Percentiles rank a stretch among this genome's conserved stretches.
phyloP scores from a whole-genome alignment of 371 early-diverging fungal species.

The Synchytrium microbalum region DNA sequence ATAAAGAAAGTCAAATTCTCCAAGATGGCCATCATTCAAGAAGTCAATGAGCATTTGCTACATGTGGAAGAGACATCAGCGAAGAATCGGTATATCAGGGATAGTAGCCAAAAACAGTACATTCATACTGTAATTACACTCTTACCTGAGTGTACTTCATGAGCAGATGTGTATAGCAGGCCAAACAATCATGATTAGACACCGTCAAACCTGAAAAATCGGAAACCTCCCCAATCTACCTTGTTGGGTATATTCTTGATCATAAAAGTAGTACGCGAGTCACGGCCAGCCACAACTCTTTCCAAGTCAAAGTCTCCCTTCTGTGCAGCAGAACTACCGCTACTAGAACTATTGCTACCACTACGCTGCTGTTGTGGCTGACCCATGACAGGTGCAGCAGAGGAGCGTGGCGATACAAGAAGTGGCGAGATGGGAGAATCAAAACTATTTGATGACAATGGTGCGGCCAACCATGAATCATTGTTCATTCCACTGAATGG shows the following conservation, averaged over 20 bases:
- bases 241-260: constrained; percentile 90
- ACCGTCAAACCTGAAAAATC: no score
- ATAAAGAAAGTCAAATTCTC: constrained; percentile 75
- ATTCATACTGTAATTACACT: no score
- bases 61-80: constrained; percentile 6
- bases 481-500: no score
- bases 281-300: constrained; percentile 32
- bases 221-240: no score
- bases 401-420: neutral
- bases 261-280: constrained; percentile 81
- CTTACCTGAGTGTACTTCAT: no score
- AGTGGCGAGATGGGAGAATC: neutral
- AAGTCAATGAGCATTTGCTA: constrained; percentile 71
- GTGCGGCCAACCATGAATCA: no score
- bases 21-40: constrained; percentile 68
- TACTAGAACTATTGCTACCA: neutral
- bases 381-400: neutral
- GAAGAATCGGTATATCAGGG: neutral
- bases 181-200: no score
- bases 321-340: no score
- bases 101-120: neutral
- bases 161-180: no score
- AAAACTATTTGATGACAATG: neutral
- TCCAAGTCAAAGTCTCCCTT: neutral
- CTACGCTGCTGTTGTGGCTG: neutral